Conservation (phyloP, 148 eudicot genomes). For the Cornus florida region DNA sequence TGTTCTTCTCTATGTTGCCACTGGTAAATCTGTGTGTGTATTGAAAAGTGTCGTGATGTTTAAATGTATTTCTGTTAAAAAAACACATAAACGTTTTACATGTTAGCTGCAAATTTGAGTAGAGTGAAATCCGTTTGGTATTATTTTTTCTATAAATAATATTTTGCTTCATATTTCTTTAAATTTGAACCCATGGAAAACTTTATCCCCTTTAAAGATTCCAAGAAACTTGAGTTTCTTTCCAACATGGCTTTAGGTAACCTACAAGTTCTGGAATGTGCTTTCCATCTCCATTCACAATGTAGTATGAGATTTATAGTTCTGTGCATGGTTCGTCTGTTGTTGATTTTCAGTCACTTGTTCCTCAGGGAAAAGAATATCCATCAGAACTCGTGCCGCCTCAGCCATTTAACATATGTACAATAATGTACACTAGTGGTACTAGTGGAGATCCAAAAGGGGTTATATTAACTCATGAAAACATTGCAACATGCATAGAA, state of each 20-base stretch:
- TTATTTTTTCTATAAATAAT: conserved; percentile 3
- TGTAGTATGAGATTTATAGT: not conserved
- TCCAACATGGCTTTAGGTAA: not conserved
- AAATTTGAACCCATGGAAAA: not conserved
- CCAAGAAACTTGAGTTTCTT: not conserved
- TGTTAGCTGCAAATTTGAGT: not conserved
- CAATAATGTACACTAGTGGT: conserved; percentile 98
- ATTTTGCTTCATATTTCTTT: not conserved
- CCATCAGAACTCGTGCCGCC: conserved; percentile 62
- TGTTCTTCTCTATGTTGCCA: not conserved
- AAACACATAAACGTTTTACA: not conserved
- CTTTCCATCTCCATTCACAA: conserved; percentile 1
- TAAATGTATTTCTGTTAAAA: not conserved
- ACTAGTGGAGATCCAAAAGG: conserved; percentile 99
- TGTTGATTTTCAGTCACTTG: not conserved
- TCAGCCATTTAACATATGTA: conserved; percentile 57
- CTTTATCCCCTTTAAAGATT: not conserved
- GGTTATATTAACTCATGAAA: conserved; percentile 89
- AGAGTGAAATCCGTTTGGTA: not conserved
- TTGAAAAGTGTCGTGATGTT: not conserved
- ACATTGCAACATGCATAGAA: conserved; percentile 42
- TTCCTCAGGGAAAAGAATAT: conserved; percentile 62
- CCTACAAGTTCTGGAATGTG: not conserved
- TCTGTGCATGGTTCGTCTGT: not conserved
- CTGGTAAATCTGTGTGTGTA: not conserved